Evolutionary conservation across 2,329 filamentous ascomycete genomes (phyloP).

Genomic region (Trichophyton simii): DNA sequence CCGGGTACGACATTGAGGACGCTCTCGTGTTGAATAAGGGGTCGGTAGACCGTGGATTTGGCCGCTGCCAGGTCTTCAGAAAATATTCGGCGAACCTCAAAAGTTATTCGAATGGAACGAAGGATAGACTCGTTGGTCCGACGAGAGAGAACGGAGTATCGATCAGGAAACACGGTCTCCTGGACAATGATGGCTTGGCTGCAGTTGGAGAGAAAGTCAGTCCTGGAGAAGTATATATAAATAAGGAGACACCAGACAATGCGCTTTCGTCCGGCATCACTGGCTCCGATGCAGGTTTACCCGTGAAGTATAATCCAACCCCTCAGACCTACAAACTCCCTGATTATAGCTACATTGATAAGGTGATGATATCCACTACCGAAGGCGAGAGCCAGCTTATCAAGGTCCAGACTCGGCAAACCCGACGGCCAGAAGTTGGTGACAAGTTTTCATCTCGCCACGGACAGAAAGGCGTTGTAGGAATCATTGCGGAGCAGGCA

Average conservation of each 20-base stretch:
- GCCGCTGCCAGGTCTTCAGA: slow-evolving; percentile 93
- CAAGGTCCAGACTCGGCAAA: slow-evolving; percentile 95
- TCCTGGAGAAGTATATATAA: slow-evolving; percentile 72
- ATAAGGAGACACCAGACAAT: slow-evolving; percentile 76
- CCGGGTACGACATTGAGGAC: slow-evolving; percentile 98
- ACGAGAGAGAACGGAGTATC: slow-evolving; percentile 51
- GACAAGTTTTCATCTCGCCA: slow-evolving; percentile 99
- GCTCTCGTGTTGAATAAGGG: slow-evolving; percentile 94
- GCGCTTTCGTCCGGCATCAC: slow-evolving; percentile 56
- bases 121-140: slow-evolving; percentile 47
- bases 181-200: slow-evolving; percentile 80
- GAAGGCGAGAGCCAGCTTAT: slow-evolving; percentile 76
- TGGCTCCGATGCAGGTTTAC: slow-evolving; percentile 45
- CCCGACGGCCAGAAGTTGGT: slow-evolving; percentile 81
- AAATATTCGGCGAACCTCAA: slow-evolving; percentile 82
- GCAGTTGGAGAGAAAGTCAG: slow-evolving; percentile 71
- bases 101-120: slow-evolving; percentile 70
- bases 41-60: slow-evolving; percentile 87
- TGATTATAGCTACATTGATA: slow-evolving; percentile 84
- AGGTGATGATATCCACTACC: slow-evolving; percentile 84
- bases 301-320: slow-evolving; percentile 26
- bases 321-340: slow-evolving; percentile 62
- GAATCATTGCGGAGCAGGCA: slow-evolving; percentile 90
- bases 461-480: slow-evolving; percentile 95
- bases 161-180: slow-evolving; percentile 55